Evolutionary conservation across 768 basidiomycete species (phyloP).

Genomic region (Amanita muscaria): DNA sequence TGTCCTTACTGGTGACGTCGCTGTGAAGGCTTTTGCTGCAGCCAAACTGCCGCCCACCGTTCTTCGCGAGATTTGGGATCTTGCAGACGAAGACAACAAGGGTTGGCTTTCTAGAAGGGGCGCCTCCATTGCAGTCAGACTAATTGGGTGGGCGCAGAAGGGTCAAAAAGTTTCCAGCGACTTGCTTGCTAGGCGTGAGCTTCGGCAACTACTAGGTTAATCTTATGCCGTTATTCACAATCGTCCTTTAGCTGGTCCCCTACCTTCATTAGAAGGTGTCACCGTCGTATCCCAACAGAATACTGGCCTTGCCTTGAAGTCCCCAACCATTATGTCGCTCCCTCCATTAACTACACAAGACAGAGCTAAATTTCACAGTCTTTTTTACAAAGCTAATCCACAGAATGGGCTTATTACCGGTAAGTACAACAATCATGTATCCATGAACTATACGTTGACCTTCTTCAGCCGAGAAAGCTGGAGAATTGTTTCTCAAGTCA

Average conservation of each 20-base stretch:
- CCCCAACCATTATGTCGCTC: conserved; percentile 47
- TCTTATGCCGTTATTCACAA: conserved; percentile 12
- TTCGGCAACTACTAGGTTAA: conserved; percentile 11
- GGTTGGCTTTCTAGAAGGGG: conserved; percentile 87
- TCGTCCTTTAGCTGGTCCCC: conserved; percentile 60
- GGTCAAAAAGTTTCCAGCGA: conserved; percentile 61
- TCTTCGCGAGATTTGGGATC: conserved; percentile 89
- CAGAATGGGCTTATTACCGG: conserved; percentile 72
- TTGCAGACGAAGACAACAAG: conserved; percentile 90
- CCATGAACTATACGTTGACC: not conserved
- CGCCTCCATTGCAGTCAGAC: conserved; percentile 78
- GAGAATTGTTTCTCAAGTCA: conserved; percentile 87
- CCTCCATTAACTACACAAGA: conserved; percentile 75
- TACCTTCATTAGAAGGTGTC: conserved; percentile 72
- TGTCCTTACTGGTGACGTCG: conserved; percentile 83
- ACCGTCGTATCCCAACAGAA: conserved; percentile 45
- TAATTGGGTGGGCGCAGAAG: conserved; percentile 90
- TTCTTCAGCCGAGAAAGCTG: conserved; percentile 70
- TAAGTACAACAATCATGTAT: conserved; percentile 23
- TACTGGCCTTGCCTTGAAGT: conserved; percentile 52
- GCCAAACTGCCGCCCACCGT: conserved; percentile 69
- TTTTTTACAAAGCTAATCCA: conserved; percentile 70
- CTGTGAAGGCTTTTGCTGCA: conserved; percentile 77
- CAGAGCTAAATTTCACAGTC: conserved; percentile 69
- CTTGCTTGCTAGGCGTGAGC: conserved; percentile 64